phyloP scores from a whole-genome alignment of 441 rosid species.

The Eruca vesicaria region DNA sequence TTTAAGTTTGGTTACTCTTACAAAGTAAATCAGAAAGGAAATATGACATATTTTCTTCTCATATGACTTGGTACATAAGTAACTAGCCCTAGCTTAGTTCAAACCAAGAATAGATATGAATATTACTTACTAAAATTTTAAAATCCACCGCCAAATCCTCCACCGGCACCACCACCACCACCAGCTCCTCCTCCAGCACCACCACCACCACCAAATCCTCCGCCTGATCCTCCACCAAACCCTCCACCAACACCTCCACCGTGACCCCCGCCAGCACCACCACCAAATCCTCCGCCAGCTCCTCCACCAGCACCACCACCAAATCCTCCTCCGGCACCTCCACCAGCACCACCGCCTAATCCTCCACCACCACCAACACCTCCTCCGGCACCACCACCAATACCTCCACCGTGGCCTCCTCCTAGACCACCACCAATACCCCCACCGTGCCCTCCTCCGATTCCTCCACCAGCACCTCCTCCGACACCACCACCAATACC shows the following conservation, averaged over 20 bases:
- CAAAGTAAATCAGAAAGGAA: conserved; percentile 1
- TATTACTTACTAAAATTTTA: not conserved
- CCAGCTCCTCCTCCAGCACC: conserved; percentile 22
- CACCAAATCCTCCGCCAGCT: conserved; percentile 5
- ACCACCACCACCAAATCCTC: conserved; percentile 14
- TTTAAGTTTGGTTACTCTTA: not conserved
- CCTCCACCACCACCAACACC: conserved; percentile 4
- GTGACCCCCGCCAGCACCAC: conserved; percentile 18
- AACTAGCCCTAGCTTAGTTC: conserved; percentile 26
- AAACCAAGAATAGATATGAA: conserved; percentile 20
- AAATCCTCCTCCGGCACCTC: conserved; percentile 19
- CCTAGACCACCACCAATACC: conserved; percentile 28
- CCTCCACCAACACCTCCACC: not conserved
- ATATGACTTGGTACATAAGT: conserved; percentile 26
- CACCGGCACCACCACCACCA: conserved; percentile 27
- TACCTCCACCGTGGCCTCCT: conserved; percentile 25
- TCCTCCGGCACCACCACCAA: conserved; percentile 22
- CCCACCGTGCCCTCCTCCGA: conserved; percentile 27
- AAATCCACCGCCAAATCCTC: conserved; percentile 33
- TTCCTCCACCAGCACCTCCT: not conserved
- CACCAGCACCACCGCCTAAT: conserved; percentile 11
- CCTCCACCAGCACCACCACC: conserved; percentile 17
- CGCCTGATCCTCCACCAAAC: conserved; percentile 23
- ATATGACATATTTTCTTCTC: conserved; percentile 10
- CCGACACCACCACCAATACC: not conserved